Percentiles rank a stretch among this genome's conserved stretches.
Evolutionary conservation across 2,329 filamentous ascomycete species (phyloP).

Genomic region (Fusarium falciforme): DNA sequence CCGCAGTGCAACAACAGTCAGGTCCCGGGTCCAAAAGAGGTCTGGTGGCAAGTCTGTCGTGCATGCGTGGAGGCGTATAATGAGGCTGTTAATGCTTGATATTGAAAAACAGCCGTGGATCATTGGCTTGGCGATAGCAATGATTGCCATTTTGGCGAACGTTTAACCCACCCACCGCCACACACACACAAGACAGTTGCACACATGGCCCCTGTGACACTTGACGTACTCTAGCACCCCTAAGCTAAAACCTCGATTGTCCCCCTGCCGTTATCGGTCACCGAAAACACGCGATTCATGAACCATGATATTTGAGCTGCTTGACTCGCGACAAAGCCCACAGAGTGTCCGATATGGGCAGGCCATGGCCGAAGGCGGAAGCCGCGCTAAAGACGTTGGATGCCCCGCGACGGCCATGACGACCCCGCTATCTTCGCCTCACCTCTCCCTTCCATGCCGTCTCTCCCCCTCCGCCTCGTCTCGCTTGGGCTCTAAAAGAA

Average conservation of each 20-base stretch:
- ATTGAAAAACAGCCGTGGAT: not conserved
- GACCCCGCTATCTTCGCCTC: slow-evolving; percentile 26
- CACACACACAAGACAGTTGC: not conserved
- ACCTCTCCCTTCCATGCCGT: not conserved
- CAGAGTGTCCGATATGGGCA: not conserved
- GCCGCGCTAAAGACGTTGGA: slow-evolving; percentile 15
- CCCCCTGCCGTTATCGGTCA: not conserved
- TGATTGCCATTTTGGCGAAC: not conserved
- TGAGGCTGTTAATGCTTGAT: slow-evolving; percentile 1
- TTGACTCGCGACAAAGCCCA: slow-evolving; percentile 23
- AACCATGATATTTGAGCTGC: slow-evolving; percentile 6
- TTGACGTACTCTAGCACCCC: not conserved
- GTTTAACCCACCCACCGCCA: not conserved
- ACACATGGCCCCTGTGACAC: not conserved
- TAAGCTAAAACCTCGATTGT: not conserved
- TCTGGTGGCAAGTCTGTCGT: slow-evolving; percentile 10
- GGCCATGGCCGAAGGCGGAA: slow-evolving; percentile 23
- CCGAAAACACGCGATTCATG: slow-evolving; percentile 25
- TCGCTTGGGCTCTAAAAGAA: slow-evolving; percentile 28
- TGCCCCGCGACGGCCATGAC: slow-evolving; percentile 31
- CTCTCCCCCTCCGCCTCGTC: slow-evolving; percentile 18
- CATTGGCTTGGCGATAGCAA: not conserved
- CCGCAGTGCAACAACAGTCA: slow-evolving; percentile 4
- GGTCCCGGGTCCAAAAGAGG: not conserved
- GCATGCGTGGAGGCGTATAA: slow-evolving; percentile 19